Conservation (phyloP, 2,329 filamentous ascomycete species). For the Macrophomina tecta region DNA sequence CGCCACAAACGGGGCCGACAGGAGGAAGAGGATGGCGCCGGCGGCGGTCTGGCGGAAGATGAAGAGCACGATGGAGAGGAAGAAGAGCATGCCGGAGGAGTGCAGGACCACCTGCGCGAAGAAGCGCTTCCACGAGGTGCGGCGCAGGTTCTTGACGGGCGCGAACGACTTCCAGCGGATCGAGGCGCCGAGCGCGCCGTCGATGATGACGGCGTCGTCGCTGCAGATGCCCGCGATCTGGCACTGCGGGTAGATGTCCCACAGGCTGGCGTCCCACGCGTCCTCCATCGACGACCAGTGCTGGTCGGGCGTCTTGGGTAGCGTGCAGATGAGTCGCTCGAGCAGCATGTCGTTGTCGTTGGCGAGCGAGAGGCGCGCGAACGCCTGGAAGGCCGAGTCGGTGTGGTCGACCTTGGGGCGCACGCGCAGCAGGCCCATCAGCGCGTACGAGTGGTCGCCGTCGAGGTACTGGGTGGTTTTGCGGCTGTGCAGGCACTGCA, state of each 20-base stretch:
- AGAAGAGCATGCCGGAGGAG: conserved; percentile 33
- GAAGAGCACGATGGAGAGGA: conserved; percentile 27
- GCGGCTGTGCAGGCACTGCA: conserved; percentile 50
- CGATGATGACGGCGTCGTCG: conserved; percentile 53
- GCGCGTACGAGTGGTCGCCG: conserved; percentile 53
- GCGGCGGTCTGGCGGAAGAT: conserved; percentile 30
- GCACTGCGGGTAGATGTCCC: conserved; percentile 52
- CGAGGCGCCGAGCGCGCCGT: conserved; percentile 49
- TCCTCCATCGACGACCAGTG: conserved; percentile 53
- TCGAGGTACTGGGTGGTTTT: conserved; percentile 44
- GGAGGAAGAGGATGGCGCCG: conserved; percentile 32
- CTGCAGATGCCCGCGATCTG: conserved; percentile 46
- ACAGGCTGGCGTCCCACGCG: conserved; percentile 49
- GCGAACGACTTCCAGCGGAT: conserved; percentile 53
- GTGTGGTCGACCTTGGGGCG: conserved; percentile 46
- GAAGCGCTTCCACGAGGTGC: conserved; percentile 37
- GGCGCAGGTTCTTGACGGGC: conserved; percentile 39
- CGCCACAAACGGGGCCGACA: conserved; percentile 38
- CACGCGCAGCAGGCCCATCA: conserved; percentile 54
- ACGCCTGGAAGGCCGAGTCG: conserved; percentile 55
- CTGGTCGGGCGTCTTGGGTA: conserved; percentile 41
- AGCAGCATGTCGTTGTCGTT: conserved; percentile 55
- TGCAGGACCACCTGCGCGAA: conserved; percentile 35
- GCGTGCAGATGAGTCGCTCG: conserved; percentile 53
- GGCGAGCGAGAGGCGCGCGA: conserved; percentile 53